phyloP scores from a whole-genome alignment of 768 basidiomycete genomes.

The Hygrophorus pudorinus region DNA sequence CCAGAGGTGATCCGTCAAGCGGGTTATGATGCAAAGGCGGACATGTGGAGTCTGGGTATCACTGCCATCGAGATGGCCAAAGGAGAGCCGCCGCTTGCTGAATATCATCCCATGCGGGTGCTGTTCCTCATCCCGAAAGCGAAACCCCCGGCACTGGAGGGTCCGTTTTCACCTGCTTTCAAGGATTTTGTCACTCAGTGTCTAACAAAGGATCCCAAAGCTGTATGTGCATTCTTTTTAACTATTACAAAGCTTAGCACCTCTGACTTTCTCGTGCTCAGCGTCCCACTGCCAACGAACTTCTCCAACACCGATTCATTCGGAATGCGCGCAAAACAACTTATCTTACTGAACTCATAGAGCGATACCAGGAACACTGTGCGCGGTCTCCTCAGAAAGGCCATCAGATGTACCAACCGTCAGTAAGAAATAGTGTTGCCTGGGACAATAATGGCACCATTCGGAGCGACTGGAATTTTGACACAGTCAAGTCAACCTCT shows the following conservation, averaged over 20 bases:
- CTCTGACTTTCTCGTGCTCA: slow-evolving; percentile 23
- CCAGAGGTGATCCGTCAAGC: slow-evolving; percentile 97
- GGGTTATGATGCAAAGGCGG: slow-evolving; percentile 92
- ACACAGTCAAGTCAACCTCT: slow-evolving; percentile 63
- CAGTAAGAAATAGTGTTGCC: slow-evolving; percentile 44
- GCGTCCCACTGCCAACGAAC: slow-evolving; percentile 87
- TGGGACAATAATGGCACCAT: slow-evolving; percentile 74
- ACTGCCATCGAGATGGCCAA: slow-evolving; percentile 98
- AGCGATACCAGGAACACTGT: slow-evolving; percentile 75
- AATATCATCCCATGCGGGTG: slow-evolving; percentile 98
- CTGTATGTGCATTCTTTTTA: slow-evolving; percentile 33
- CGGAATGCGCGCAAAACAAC: slow-evolving; percentile 73
- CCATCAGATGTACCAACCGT: slow-evolving; percentile 43
- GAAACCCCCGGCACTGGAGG: slow-evolving; percentile 85
- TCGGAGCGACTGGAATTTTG: slow-evolving; percentile 94
- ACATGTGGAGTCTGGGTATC: slow-evolving; percentile 97
- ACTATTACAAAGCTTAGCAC: not conserved
- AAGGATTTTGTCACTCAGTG: slow-evolving; percentile 90
- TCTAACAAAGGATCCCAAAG: slow-evolving; percentile 82
- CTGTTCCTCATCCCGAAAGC: slow-evolving; percentile 97
- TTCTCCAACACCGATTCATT: slow-evolving; percentile 92
- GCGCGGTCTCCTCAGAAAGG: slow-evolving; percentile 49
- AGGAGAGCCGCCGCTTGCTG: slow-evolving; percentile 91
- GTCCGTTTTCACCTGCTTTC: slow-evolving; percentile 73
- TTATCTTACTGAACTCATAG: slow-evolving; percentile 78